A percentile compares a stretch with the other conserved stretches of the same genome.
Evolutionary conservation across 768 basidiomycete species (phyloP).

Genomic region (Lactifluus echinatus): DNA sequence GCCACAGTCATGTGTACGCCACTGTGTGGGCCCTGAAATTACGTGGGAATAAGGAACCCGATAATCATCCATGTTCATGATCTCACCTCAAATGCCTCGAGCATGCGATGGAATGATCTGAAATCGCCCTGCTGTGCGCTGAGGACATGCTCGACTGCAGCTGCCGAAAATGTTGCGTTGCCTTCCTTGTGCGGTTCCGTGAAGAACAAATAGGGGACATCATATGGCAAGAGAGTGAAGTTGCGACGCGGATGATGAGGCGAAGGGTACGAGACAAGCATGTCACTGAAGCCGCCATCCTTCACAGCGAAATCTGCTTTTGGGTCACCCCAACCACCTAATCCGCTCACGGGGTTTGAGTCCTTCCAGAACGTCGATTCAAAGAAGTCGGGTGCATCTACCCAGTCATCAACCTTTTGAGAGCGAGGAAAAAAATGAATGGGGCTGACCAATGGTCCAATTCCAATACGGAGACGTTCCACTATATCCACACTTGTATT

Average conservation of each 20-base stretch:
- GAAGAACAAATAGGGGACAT: slow-evolving; percentile 10
- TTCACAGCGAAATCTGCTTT: slow-evolving; percentile 21
- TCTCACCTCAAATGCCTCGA: slow-evolving; percentile 20
- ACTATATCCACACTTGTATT: slow-evolving; percentile 21
- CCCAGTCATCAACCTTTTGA: background rate
- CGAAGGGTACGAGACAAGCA: slow-evolving; percentile 27
- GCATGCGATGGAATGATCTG: slow-evolving; percentile 26
- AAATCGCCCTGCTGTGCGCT: slow-evolving; percentile 27
- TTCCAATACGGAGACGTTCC: slow-evolving; percentile 26
- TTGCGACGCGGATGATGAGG: slow-evolving; percentile 29
- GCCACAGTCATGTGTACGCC: slow-evolving; percentile 29
- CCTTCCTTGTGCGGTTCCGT: slow-evolving; percentile 22
- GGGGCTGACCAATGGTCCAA: slow-evolving; percentile 23
- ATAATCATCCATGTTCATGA: background rate
- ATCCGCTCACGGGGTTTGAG: slow-evolving; percentile 19
- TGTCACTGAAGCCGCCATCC: slow-evolving; percentile 26
- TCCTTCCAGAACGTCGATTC: slow-evolving; percentile 22
- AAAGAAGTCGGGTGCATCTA: slow-evolving; percentile 23
- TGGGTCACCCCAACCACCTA: slow-evolving; percentile 26
- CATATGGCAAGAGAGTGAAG: slow-evolving; percentile 28
- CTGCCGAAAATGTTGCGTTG: slow-evolving; percentile 26
- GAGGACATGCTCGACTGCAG: slow-evolving; percentile 23
- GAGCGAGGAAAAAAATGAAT: background rate
- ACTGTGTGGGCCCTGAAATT: slow-evolving; percentile 27
- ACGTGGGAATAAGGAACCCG: background rate